These are phyloP conservation scores for Lobosporangium transversale DNA, from an alignment of 192 early-diverging fungal species.

Conservation along the genomic window DNA sequence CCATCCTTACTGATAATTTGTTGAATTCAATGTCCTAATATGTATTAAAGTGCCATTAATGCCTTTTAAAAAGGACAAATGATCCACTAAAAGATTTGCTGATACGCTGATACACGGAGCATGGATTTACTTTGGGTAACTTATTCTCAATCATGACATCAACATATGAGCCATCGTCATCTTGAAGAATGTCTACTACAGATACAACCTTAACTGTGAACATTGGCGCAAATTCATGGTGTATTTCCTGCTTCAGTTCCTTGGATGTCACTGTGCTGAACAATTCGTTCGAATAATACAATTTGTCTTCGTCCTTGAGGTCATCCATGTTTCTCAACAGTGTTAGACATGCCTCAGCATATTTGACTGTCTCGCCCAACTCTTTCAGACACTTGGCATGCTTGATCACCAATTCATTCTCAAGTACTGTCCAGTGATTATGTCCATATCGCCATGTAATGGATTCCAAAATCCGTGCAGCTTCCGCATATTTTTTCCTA, in stretches of 20 bases:
- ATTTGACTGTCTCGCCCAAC: conserved; percentile 59
- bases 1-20: conserved; percentile 57
- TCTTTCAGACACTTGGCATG: conserved; percentile 70
- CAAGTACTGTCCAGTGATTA: conserved; percentile 72
- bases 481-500: conserved; percentile 72
- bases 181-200: conserved; percentile 67
- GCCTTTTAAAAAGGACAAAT: neutral
- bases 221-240: conserved; percentile 61
- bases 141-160: conserved; percentile 64
- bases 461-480: conserved; percentile 68
- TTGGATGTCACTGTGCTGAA: conserved; percentile 45
- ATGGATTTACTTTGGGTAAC: conserved; percentile 62
- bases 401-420: conserved; percentile 72
- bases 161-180: conserved; percentile 65
- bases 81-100: neutral
- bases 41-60: neutral
- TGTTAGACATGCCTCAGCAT: conserved; percentile 59
- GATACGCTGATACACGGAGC: neutral
- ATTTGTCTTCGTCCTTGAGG: conserved; percentile 55
- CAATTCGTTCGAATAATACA: conserved; percentile 60
- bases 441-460: conserved; percentile 66
- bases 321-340: conserved; percentile 61
- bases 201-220: conserved; percentile 61
- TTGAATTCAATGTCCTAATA: conserved; percentile 56
- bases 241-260: conserved; percentile 51